Evolutionary conservation across 371 early-diverging fungal genomes (phyloP).

Genomic region (Actinomortierella wolfii): DNA sequence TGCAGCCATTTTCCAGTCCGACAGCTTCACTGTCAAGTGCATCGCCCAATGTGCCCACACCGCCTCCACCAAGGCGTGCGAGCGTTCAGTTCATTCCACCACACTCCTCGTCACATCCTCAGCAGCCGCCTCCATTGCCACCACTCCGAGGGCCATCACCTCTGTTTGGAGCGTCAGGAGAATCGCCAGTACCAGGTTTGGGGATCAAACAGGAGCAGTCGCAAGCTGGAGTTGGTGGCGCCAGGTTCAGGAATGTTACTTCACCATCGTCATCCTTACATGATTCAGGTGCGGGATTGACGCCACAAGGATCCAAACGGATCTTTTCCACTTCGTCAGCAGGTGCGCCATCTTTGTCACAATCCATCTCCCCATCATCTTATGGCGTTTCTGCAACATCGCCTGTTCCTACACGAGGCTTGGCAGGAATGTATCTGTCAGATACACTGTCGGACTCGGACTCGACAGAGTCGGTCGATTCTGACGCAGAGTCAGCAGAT

Average conservation of each 20-base stretch:
- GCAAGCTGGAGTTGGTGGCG: no score
- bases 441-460: slow-evolving; percentile 43
- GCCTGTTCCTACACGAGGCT: slow-evolving; percentile 26
- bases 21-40: slow-evolving; percentile 21
- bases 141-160: slow-evolving; percentile 33
- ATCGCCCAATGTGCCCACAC: slow-evolving; percentile 27
- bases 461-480: slow-evolving; percentile 4
- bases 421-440: slow-evolving; percentile 32
- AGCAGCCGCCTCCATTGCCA: slow-evolving; percentile 9
- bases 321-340: slow-evolving; percentile 25
- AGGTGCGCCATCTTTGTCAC: neutral
- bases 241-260: no score
- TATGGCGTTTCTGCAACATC: slow-evolving; percentile 16
- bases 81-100: slow-evolving; percentile 31
- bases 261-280: no score
- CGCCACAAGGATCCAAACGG: slow-evolving; percentile 32
- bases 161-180: slow-evolving; percentile 24
- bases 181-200: slow-evolving; percentile 2
- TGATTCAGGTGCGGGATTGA: neutral
- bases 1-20: slow-evolving; percentile 14
- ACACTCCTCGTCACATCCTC: neutral
- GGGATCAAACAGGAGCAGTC: no score
- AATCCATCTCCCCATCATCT: slow-evolving; percentile 5
- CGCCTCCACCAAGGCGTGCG: slow-evolving; percentile 37
- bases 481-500: no score